These are phyloP conservation scores for Dianthus caryophyllus DNA, from an alignment of 148 eudicot genomes.

Conservation along the genomic window DNA sequence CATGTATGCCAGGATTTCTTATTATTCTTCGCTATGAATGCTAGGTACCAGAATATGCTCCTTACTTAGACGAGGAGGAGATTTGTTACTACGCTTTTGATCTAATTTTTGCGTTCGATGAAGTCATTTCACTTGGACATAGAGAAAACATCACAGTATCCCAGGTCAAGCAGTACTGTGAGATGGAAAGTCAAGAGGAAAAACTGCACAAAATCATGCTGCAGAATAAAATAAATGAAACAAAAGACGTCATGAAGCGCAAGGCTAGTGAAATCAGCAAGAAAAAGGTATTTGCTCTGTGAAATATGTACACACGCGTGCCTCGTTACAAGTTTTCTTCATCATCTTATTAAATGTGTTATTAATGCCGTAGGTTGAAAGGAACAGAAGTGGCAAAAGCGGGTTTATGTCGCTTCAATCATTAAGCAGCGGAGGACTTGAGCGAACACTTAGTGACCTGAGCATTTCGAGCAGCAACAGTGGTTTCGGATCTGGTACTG, in stretches of 20 bases:
- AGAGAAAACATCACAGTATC: slow-evolving; percentile 73
- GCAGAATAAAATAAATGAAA: slow-evolving; percentile 79
- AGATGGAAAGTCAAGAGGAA: slow-evolving; percentile 98
- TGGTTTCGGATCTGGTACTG: slow-evolving; percentile 61
- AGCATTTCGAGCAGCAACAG: slow-evolving; percentile 53
- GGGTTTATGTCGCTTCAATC: slow-evolving; percentile 66
- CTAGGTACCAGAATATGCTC: slow-evolving; percentile 80
- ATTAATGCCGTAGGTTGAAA: slow-evolving; percentile 50
- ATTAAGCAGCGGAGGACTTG: slow-evolving; percentile 65
- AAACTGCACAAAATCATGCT: slow-evolving; percentile 76
- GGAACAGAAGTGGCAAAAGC: slow-evolving; percentile 64
- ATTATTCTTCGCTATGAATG: slow-evolving; percentile 26
- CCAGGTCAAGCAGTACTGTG: slow-evolving; percentile 88
- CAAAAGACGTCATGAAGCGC: slow-evolving; percentile 85
- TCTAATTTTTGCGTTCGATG: slow-evolving; percentile 86
- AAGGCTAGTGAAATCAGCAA: slow-evolving; percentile 89
- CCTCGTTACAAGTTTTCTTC: not conserved
- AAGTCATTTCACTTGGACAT: slow-evolving; percentile 81
- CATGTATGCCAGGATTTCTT: slow-evolving; percentile 11
- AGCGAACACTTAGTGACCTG: slow-evolving; percentile 56
- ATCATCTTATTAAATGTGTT: not conserved
- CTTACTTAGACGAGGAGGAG: slow-evolving; percentile 75
- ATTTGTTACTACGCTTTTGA: slow-evolving; percentile 72
- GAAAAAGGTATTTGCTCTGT: slow-evolving; percentile 52
- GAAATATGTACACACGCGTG: not conserved